Evolutionary conservation across 768 basidiomycete genomes (phyloP), one percentile per base, ranked within the genome.

Genomic region (Pisolithus tinctorius): DNA sequence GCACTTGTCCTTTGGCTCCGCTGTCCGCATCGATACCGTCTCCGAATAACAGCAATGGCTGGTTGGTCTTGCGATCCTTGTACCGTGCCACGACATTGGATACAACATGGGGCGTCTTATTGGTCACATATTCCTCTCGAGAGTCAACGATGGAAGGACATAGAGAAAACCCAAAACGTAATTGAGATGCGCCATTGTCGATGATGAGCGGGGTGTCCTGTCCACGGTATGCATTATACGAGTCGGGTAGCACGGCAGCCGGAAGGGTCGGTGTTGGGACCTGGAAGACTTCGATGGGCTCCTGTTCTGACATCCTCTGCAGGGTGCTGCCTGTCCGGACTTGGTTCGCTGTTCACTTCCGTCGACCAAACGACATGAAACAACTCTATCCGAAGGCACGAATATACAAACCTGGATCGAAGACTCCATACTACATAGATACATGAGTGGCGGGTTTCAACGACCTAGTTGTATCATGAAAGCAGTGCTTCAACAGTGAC

Each of bases 1-100:
- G 84, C 6, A 83, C 77, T 63, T 89, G 88, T 2, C 82, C 79
- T 59, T 86, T 80, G 52, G 90, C 86, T 10, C 84, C 87, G 38
- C 86, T 86, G 65, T 99, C 96, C 11, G 82, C 74, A 41, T 96
- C 94, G 29, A 91, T 81, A 10, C 83, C 92, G 30, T 87, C 82
- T 0, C 96, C 96, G 51, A 95, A 95, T 11, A 98, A 74, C 29
- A 94, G 64, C n/a, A 94, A 71, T 0, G 84, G 86, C 54, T 79
- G 84, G 65, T 91, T 92, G 13, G 77, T 82, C 65, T 83, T 86
- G 58, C 94, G 80, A 59, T 98, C 96, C 66, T 90, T 90, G 71
- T 89, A 97, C 63, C 86, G 87, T 47, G 93, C 79, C 16, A 93
- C 74, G 40, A 85, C 78, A 59, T 93, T 94, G 1, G 80, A 73